Percentiles rank a stretch among this genome's conserved stretches.
Conservation (phyloP, 208 protist species). For the Trypanosoma melophagium region DNA sequence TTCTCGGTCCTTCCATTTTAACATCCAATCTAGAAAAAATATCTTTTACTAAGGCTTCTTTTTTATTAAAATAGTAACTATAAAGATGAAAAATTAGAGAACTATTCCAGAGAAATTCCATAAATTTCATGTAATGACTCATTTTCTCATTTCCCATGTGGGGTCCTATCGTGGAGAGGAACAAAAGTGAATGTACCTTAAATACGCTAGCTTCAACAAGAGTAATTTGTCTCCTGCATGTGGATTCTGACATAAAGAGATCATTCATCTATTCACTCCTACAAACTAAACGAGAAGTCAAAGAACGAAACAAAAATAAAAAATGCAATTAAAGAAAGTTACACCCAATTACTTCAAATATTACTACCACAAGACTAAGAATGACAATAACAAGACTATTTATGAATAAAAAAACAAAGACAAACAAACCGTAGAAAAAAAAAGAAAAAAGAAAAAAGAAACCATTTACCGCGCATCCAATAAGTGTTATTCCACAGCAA, state of each 20-base stretch:
- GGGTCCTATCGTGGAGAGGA: background rate
- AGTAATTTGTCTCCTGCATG: constrained; percentile 16
- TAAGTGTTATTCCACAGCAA: constrained; percentile 26
- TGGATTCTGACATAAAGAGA: constrained; percentile 5
- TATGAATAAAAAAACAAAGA: background rate
- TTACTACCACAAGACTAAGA: too few species aligned
- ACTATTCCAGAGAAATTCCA: background rate
- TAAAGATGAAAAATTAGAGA: constrained; percentile 1
- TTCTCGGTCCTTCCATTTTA: too few species aligned
- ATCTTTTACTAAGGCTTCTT: background rate
- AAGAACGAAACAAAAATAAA: constrained; percentile 6
- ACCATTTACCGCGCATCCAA: background rate
- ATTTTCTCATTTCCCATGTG: constrained; percentile 1
- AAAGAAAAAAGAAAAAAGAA: constrained; percentile 9
- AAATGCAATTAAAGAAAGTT: constrained; percentile 18
- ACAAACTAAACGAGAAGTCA: background rate
- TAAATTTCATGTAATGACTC: constrained; percentile 9
- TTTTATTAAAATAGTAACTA: background rate
- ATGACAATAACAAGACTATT: background rate
- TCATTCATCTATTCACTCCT: constrained; percentile 10
- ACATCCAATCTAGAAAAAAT: too few species aligned
- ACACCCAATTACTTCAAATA: constrained; percentile 14
- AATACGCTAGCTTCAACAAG: constrained; percentile 8
- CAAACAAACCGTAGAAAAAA: constrained; percentile 1
- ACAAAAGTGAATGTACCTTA: background rate